A percentile compares a stretch with the other conserved stretches of the same genome.
Conservation (phyloP, 768 basidiomycete genomes). For the Mycena amicta region DNA sequence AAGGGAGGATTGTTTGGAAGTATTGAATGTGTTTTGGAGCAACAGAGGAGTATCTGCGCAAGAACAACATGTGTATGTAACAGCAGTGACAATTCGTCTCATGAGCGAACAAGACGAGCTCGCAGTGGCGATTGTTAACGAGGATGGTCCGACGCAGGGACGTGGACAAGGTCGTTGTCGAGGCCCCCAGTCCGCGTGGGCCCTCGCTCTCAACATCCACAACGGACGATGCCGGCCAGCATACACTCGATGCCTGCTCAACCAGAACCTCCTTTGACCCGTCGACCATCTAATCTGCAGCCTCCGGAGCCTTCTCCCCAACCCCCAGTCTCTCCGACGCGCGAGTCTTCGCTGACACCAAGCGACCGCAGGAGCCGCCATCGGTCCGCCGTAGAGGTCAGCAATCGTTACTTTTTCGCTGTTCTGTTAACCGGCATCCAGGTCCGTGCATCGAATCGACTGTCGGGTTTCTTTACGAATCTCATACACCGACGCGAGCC, state of each 20-base stretch:
- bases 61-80: background rate
- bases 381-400: conserved; percentile 64
- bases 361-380: conserved; percentile 46
- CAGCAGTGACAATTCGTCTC: too few species aligned
- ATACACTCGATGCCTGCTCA: conserved; percentile 61
- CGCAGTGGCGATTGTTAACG: conserved; percentile 20
- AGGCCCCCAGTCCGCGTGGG: conserved; percentile 31
- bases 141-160: conserved; percentile 4
- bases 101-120: conserved; percentile 4
- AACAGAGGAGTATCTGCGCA: conserved; percentile 31
- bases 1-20: conserved; percentile 66
- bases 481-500: conserved; percentile 75
- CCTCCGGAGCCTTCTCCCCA: conserved; percentile 41
- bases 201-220: conserved; percentile 41
- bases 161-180: conserved; percentile 29
- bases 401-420: conserved; percentile 23
- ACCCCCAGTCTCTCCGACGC: conserved; percentile 30
- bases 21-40: conserved; percentile 62
- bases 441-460: conserved; percentile 67
- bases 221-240: conserved; percentile 55
- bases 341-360: conserved; percentile 30
- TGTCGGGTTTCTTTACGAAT: conserved; percentile 85
- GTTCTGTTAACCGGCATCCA: conserved; percentile 26
- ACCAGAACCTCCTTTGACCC: too few species aligned
- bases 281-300: too few species aligned